Percentiles rank a stretch among this genome's conserved stretches.
Evolutionary conservation across 2,329 filamentous ascomycete genomes (phyloP).

Genomic region (Penicillium sp.): DNA sequence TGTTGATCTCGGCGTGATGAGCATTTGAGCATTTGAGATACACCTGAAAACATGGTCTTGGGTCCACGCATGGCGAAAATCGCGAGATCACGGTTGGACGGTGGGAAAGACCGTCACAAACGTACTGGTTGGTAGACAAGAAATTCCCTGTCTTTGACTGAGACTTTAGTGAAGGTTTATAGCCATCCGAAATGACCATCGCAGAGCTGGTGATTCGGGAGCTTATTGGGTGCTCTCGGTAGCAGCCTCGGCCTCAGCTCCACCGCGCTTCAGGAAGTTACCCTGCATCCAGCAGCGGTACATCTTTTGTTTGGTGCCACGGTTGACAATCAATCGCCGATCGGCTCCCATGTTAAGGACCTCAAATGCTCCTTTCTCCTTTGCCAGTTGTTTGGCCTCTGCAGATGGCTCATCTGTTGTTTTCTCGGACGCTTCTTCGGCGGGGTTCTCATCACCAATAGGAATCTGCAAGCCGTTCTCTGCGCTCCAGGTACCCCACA

Average conservation of each 20-base stretch:
- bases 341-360: constrained; percentile 79
- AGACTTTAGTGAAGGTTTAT: not conserved
- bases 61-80: not conserved
- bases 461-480: constrained; percentile 33
- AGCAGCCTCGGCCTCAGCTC: not conserved
- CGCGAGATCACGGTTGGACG: not conserved
- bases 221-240: constrained; percentile 15
- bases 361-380: constrained; percentile 55
- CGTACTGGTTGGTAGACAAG: not conserved
- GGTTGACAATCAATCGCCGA: constrained; percentile 85
- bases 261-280: constrained; percentile 41
- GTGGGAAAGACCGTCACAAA: not conserved
- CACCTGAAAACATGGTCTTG: not conserved
- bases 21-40: not conserved
- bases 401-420: constrained; percentile 2
- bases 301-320: constrained; percentile 91
- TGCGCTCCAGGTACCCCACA: constrained; percentile 64
- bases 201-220: not conserved
- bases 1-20: not conserved
- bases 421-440: not conserved
- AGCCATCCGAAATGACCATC: not conserved
- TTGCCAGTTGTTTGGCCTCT: constrained; percentile 11
- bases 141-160: not conserved
- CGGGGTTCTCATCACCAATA: not conserved
- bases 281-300: constrained; percentile 77